Evolutionary conservation across 2,329 filamentous ascomycete genomes (phyloP).

Genomic region (Talaromyces verruculosus): DNA sequence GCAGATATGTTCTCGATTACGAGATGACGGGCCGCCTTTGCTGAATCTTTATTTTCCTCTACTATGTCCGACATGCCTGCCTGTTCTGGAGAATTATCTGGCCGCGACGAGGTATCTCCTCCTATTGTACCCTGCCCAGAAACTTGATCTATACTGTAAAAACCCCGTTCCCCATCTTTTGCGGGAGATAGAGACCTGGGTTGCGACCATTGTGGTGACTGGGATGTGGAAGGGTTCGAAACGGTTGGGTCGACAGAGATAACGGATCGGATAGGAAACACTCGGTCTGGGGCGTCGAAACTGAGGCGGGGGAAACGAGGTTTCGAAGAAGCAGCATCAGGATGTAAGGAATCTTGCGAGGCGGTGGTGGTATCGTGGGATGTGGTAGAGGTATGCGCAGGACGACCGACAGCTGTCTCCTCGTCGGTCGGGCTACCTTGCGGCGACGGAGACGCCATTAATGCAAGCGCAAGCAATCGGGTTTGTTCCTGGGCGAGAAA

Average conservation of each 20-base stretch:
- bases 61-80: neutral
- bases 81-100: slow-evolving; percentile 6
- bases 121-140: slow-evolving; percentile 27
- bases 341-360: slow-evolving; percentile 1
- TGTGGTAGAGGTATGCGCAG: neutral
- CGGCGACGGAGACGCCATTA: slow-evolving; percentile 15
- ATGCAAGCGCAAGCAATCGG: neutral
- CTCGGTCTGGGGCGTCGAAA: slow-evolving; percentile 54
- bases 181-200: slow-evolving; percentile 18
- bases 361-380: slow-evolving; percentile 2
- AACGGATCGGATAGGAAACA: slow-evolving; percentile 78
- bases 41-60: slow-evolving; percentile 17
- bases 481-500: neutral
- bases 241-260: slow-evolving; percentile 56
- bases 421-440: slow-evolving; percentile 6
- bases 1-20: slow-evolving; percentile 25
- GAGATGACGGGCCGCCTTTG: slow-evolving; percentile 7
- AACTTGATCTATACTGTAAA: slow-evolving; percentile 32
- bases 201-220: slow-evolving; percentile 32
- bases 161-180: slow-evolving; percentile 29
- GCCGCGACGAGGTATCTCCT: slow-evolving; percentile 11
- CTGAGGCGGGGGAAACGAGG: slow-evolving; percentile 30
- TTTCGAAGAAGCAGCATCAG: neutral
- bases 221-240: slow-evolving; percentile 5
- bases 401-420: neutral